Evolutionary conservation across 192 early-diverging fungal species (phyloP), one percentile per base, ranked within the genome.

Genomic region (Coemansia sp.): DNA sequence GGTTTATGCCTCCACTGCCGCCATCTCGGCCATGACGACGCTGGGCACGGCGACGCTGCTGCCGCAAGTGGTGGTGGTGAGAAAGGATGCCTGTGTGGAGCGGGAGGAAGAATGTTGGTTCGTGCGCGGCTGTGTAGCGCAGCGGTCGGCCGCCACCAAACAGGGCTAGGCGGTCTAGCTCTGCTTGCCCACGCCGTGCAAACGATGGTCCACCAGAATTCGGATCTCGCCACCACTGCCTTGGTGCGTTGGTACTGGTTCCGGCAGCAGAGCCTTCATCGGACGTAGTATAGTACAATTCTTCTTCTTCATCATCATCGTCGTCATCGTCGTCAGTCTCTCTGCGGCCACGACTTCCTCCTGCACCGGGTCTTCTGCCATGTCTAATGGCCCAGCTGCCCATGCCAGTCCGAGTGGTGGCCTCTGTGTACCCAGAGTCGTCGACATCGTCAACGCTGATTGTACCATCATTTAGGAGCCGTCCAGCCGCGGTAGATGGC

Each of bases 361-460:
- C 49, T n/a, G 20, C 49, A 22, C n/a, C n/a, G 10, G 49, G 8
- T 51, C 49, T 22, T 16, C 46, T 16, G 5, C 18, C 52, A 55
- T 29, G 22, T 31, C 24, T 33, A 18, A 31, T n/a, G 2, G 29
- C 15, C n/a, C 29, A 13, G 51, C 20, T 33, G 5, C 47, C 18
- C 20, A 13, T 34, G 29, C 15, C 68, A 7, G 40, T 55, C 22
- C 43, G 42, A 3, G 10, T 43, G 40, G 18, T 43, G 40, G 20
- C 18, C 18, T 34, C 47, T 20, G 46, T 31, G 52, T 68, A 68
- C 16, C 51, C 66, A 55, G 47, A 62, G 60, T 70, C 77, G 13
- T 78, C 80, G 16, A 83, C 80, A 2, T 72, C 76, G 29, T 78
- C 80, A 3, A 83, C 80, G 40, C 77, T 76, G 13, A 83, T 75